Percentiles rank a stretch among this genome's conserved stretches.
Conservation (phyloP, 768 basidiomycete genomes). For the Russula abietina region DNA sequence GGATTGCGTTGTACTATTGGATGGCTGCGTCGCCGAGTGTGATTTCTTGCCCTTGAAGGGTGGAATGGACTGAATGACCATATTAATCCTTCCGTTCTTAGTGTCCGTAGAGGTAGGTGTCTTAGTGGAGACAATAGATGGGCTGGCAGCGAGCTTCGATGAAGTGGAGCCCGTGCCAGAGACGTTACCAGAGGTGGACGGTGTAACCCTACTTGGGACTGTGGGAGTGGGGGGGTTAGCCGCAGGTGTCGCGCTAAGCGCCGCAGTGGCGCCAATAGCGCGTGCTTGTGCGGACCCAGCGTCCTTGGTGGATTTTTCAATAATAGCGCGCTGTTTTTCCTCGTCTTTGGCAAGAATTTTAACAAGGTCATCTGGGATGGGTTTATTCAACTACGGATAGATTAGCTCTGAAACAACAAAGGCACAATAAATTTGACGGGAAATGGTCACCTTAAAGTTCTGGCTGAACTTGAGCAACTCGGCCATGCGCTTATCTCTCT, state of each 20-base stretch:
- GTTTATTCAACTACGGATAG: constrained; percentile 70
- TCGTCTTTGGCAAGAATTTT: constrained; percentile 91
- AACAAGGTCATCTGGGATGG: constrained; percentile 91
- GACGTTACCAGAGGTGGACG: constrained; percentile 21
- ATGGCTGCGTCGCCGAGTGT: constrained; percentile 28
- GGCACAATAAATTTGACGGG: background rate
- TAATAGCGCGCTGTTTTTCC: constrained; percentile 78
- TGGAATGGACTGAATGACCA: constrained; percentile 87
- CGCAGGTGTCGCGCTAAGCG: constrained; percentile 43
- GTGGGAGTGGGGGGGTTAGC: constrained; percentile 30
- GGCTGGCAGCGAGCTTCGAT: constrained; percentile 24
- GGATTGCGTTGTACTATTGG: constrained; percentile 32
- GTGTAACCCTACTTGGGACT: constrained; percentile 30
- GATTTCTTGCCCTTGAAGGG: constrained; percentile 66
- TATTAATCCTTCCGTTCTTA: constrained; percentile 39
- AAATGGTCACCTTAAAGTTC: constrained; percentile 75
- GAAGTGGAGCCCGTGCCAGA: constrained; percentile 4
- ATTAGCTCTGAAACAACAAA: background rate
- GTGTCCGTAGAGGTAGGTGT: background rate
- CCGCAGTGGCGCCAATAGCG: constrained; percentile 42
- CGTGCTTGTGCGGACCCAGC: constrained; percentile 63
- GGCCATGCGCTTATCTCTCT: constrained; percentile 91
- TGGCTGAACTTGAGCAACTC: constrained; percentile 91
- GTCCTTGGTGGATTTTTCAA: constrained; percentile 67
- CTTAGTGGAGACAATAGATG: constrained; percentile 16